phyloP scores from a whole-genome alignment of 139 green algal genomes.

The Chlorella sp. region DNA sequence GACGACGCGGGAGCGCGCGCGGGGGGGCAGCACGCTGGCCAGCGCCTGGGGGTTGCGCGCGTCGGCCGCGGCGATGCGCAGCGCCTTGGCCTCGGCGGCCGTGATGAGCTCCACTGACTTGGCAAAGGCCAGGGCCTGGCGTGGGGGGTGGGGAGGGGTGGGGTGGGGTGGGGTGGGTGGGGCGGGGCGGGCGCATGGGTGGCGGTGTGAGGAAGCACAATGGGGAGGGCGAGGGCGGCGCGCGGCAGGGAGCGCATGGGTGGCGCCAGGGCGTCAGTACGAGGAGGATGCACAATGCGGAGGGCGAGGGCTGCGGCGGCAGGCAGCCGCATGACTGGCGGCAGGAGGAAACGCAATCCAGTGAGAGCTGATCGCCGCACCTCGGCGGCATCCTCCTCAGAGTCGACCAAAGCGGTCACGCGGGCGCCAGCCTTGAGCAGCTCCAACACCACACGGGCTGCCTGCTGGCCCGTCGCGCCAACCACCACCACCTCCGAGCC shows the following conservation, averaged over 20 bases:
- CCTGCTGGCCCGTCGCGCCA: conserved; percentile 29
- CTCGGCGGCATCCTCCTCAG: no score
- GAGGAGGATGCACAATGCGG: no score
- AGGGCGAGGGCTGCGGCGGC: not conserved
- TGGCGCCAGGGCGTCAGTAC: no score
- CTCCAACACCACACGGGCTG: conserved; percentile 31
- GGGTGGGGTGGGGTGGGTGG: not conserved
- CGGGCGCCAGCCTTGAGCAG: conserved; percentile 35
- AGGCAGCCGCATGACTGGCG: not conserved
- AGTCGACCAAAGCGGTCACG: no score
- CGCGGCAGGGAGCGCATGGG: no score
- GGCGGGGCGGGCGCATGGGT: not conserved
- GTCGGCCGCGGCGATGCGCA: conserved; percentile 4
- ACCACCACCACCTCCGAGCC: conserved; percentile 22
- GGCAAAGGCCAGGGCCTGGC: no score
- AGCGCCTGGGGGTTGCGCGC: conserved; percentile 6
- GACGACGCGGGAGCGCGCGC: conserved; percentile 16
- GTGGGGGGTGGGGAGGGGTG: not conserved
- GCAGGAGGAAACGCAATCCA: not conserved
- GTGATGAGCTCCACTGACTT: not conserved
- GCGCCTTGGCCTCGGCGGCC: no score
- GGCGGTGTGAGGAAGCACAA: not conserved
- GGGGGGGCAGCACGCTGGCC: not conserved
- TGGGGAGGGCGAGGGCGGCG: not conserved
- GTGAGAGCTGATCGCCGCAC: not conserved